A percentile compares a stretch with the other conserved stretches of the same genome.
Conservation (phyloP, 768 basidiomycete species). For the Podaxis sp. region DNA sequence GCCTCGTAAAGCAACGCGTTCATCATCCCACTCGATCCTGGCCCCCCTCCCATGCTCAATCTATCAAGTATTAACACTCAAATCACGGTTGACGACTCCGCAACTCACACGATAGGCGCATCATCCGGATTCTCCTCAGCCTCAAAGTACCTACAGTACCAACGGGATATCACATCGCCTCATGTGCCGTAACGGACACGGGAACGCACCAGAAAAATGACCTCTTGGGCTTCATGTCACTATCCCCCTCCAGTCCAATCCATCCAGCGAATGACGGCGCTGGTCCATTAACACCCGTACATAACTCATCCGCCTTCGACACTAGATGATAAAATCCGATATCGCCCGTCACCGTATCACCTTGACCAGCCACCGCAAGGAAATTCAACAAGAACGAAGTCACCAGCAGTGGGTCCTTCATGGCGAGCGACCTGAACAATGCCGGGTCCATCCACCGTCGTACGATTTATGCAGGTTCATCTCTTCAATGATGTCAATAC, state of each 20-base stretch:
- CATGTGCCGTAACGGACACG: neutral
- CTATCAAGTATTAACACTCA: slow-evolving; percentile 14
- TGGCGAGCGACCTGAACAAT: neutral
- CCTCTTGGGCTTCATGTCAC: slow-evolving; percentile 19
- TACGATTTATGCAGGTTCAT: too few species aligned
- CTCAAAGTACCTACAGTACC: slow-evolving; percentile 28
- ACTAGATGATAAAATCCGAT: slow-evolving; percentile 4
- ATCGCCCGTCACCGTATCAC: neutral
- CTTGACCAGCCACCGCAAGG: neutral
- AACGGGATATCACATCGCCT: slow-evolving; percentile 11
- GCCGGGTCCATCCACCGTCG: neutral
- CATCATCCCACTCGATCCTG: slow-evolving; percentile 28
- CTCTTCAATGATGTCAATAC: too few species aligned
- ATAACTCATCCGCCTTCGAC: neutral
- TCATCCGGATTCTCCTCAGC: slow-evolving; percentile 25
- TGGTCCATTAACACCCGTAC: slow-evolving; percentile 2
- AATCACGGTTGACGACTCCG: neutral
- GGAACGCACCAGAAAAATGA: slow-evolving; percentile 21
- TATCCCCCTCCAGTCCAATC: slow-evolving; percentile 30
- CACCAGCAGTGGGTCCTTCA: neutral
- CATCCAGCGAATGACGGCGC: slow-evolving; percentile 19
- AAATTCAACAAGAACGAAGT: neutral
- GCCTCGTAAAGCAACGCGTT: slow-evolving; percentile 27
- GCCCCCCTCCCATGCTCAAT: slow-evolving; percentile 34
- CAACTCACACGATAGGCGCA: slow-evolving; percentile 29